Evolutionary conservation across 208 protist species (phyloP), one percentile per base, ranked within the genome.

Genomic region (Trypanosoma avium): DNA sequence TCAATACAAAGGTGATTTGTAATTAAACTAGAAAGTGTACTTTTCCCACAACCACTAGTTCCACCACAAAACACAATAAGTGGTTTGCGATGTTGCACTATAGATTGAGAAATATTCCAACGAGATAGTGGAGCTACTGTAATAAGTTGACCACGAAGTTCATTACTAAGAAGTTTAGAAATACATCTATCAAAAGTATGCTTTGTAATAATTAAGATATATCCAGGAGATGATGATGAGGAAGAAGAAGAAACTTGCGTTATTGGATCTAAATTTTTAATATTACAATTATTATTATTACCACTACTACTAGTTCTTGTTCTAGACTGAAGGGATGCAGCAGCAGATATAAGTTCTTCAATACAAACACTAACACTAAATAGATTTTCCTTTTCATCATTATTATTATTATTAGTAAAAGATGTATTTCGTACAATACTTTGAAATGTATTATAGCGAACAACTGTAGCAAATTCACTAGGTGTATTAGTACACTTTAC

Each of bases 1-100:
- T 74, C 67, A 26, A 97, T 86, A 43, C 87, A 80, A 15, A 97
- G 65, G 48, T 94, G 76, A n/a, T 50, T 81, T 1, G 88, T 87
- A n/a, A 97, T 60, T 8, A 96, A 63, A 15, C 75, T 82, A 7
- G 93, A 83, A 3, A 97, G 64, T 0, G 93, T 97, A 45, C 78
- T 92, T 69, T 98, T 98, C 21, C 95, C 95, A 24, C 86, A 93
- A 19, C 95, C 95, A 50, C 85, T 95, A 1, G 95, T 97, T 43
- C 95, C 95, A 26, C 93, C 91, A 26, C 92, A 72, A n/a, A 98
- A 83, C 38, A 98, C 60, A 12, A 94, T 86, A 13, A 96, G 70
- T 5, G 88, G 82, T 15, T 73, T 63, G 26, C 74, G 70, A n/a
- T 81, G 46, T 46, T 81, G 73, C 17, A 95, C 67, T 62, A 76